Evolutionary conservation across 495 filamentous ascomycete species (phyloP).

Genomic region (Bathelium albidoporum): DNA sequence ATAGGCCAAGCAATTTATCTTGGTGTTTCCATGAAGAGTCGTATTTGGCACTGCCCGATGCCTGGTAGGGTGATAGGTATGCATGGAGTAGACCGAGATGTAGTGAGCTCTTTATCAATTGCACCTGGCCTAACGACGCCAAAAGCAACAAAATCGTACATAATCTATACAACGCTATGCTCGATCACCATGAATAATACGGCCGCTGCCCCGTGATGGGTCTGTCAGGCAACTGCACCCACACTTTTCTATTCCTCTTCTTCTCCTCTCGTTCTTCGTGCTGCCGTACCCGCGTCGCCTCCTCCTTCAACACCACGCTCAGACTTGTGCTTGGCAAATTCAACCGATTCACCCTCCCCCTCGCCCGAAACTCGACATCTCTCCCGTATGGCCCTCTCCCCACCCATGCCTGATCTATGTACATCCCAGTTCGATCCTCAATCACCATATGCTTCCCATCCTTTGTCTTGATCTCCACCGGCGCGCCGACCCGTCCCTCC

Average conservation of each 20-base stretch:
- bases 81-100: no score
- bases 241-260: constrained; percentile 58
- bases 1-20: background rate
- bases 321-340: constrained; percentile 60
- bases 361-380: constrained; percentile 53
- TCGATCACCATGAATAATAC: constrained; percentile 72
- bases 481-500: background rate
- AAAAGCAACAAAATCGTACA: background rate
- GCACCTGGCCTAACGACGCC: background rate
- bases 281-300: constrained; percentile 72
- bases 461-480: constrained; percentile 26
- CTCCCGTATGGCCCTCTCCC: constrained; percentile 54
- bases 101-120: background rate
- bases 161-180: background rate
- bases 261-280: constrained; percentile 66
- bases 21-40: background rate
- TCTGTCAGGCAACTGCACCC: constrained; percentile 75
- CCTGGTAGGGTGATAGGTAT: no score
- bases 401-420: constrained; percentile 87
- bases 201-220: constrained; percentile 69
- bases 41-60: no score
- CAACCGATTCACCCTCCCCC: constrained; percentile 52
- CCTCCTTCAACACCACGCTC: constrained; percentile 78
- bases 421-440: constrained; percentile 61
- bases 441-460: constrained; percentile 37